Percentiles rank a stretch among this genome's conserved stretches.
Conservation (phyloP, 2,329 filamentous ascomycete species). For the Ceratocystis harringtonii region DNA sequence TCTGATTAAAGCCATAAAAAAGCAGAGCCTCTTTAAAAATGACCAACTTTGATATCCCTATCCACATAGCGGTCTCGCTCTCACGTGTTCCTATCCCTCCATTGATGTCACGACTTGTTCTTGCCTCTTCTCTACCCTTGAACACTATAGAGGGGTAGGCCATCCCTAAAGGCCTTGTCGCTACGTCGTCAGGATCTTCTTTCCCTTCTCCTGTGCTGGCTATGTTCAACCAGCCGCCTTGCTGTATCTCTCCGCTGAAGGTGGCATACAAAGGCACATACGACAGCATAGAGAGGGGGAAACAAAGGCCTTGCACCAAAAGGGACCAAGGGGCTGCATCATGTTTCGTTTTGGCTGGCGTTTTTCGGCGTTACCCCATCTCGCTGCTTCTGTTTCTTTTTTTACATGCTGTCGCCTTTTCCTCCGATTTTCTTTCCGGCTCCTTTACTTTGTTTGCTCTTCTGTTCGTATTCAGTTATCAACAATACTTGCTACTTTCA, state of each 20-base stretch:
- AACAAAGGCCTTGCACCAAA: neutral
- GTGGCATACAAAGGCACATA: neutral
- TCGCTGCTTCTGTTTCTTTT: slow-evolving; percentile 11
- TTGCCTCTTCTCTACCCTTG: neutral
- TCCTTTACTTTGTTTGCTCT: neutral
- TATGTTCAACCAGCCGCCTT: too few species aligned
- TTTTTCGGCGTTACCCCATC: slow-evolving; percentile 15
- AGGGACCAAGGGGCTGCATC: neutral
- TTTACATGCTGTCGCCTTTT: slow-evolving; percentile 4
- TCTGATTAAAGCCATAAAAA: slow-evolving; percentile 6
- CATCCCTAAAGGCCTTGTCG: too few species aligned
- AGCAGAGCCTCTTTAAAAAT: neutral
- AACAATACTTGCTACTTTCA: neutral
- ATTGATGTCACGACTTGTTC: slow-evolving; percentile 2
- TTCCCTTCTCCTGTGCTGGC: too few species aligned
- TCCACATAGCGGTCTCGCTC: neutral
- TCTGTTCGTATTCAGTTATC: neutral
- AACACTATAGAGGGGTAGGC: neutral
- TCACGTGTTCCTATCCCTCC: neutral
- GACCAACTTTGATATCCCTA: neutral
- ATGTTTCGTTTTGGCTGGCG: slow-evolving; percentile 15
- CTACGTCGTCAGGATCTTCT: too few species aligned
- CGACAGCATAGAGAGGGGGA: neutral
- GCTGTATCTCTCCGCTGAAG: too few species aligned
- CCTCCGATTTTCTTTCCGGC: slow-evolving; percentile 21